Evolutionary conservation across 805 yeast genomes (phyloP).

Genomic region (Ascoidea rubescens): DNA sequence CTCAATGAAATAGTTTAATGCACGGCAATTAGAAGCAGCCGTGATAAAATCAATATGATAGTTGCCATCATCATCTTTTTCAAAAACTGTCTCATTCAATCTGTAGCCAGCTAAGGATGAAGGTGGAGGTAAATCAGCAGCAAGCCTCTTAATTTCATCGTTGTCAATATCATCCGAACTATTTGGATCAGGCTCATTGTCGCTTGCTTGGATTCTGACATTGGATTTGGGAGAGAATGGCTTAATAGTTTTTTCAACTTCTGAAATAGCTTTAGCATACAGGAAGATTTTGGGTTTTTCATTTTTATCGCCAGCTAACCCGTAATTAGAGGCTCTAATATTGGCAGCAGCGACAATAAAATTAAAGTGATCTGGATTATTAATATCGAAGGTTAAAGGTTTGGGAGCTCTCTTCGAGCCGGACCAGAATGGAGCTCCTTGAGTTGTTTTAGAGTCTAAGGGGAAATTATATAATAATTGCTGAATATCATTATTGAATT

Average conservation of each 20-base stretch:
- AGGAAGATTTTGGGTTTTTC: conserved; percentile 19
- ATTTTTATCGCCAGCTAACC: conserved; percentile 62
- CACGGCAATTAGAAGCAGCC: conserved; percentile 94
- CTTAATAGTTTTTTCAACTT: conserved; percentile 26
- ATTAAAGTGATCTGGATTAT: conserved; percentile 64
- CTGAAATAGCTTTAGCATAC: conserved; percentile 40
- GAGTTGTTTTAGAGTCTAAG: conserved; percentile 76
- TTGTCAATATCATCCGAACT: conserved; percentile 36
- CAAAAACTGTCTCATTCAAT: conserved; percentile 83
- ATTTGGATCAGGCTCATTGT: conserved; percentile 81
- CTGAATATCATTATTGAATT: conserved; percentile 72
- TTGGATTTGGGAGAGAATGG: conserved; percentile 68
- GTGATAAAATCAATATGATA: conserved; percentile 94
- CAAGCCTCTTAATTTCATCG: conserved; percentile 52
- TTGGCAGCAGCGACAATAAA: conserved; percentile 86
- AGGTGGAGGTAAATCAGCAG: conserved; percentile 77
- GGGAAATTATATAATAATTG: conserved; percentile 94
- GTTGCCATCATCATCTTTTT: conserved; percentile 94
- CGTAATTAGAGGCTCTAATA: conserved; percentile 80
- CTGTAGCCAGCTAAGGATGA: conserved; percentile 81
- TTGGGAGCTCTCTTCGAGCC: conserved; percentile 95
- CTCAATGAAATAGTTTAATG: conserved; percentile 79
- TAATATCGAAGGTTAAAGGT: conserved; percentile 65
- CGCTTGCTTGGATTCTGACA: conserved; percentile 70
- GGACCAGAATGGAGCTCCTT: conserved; percentile 93